Conservation (phyloP, 2,329 filamentous ascomycete species). For the Hymenoscyphus fructigenus region DNA sequence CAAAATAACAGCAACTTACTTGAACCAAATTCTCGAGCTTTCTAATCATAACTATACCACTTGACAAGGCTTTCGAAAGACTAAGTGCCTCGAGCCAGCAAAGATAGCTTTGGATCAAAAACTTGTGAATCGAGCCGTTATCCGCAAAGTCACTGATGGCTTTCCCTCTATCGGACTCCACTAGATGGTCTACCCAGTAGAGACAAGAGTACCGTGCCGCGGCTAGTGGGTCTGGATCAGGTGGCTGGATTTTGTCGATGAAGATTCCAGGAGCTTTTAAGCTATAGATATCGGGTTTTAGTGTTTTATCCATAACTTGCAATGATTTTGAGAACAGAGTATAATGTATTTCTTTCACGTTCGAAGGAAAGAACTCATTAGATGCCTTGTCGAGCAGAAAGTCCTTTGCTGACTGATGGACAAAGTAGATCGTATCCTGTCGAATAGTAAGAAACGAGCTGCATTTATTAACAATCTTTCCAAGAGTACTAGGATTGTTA, state of each 20-base stretch:
- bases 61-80: background rate
- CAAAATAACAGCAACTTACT: no score
- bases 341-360: background rate
- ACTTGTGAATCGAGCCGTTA: background rate
- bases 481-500: background rate
- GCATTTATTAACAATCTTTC: background rate
- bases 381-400: background rate
- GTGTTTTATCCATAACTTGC: background rate
- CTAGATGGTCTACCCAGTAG: conserved; percentile 3
- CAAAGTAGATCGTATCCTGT: background rate
- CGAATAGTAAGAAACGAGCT: conserved; percentile 5
- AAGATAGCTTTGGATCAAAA: background rate
- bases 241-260: conserved; percentile 6
- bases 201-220: no score
- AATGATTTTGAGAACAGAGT: conserved; percentile 3
- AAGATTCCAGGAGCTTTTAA: background rate
- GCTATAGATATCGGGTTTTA: conserved; percentile 1
- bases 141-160: background rate
- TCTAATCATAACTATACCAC: background rate
- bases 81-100: conserved; percentile 8
- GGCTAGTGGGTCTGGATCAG: conserved; percentile 3
- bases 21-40: conserved; percentile 7
- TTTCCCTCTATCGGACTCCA: background rate
- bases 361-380: background rate
- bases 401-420: conserved; percentile 8